Conservation (phyloP, 371 early-diverging fungal genomes). For the Mortierella sp. region DNA sequence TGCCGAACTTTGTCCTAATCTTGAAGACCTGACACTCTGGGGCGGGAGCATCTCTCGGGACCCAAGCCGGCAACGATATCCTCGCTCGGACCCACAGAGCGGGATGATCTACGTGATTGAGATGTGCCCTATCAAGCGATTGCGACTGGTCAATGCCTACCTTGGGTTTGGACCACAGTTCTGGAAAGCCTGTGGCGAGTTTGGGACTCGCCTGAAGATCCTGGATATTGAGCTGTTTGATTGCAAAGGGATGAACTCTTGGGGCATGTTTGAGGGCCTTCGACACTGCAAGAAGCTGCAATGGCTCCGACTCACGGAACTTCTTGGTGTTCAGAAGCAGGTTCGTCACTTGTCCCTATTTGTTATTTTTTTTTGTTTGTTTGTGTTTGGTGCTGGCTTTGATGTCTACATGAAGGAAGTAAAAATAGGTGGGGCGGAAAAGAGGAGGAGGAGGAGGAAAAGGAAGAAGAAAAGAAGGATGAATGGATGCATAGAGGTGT, state of each 20-base stretch:
- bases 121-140: constrained; percentile 37
- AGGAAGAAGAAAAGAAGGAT: not conserved
- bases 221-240: constrained; percentile 39
- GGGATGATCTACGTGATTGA: constrained; percentile 34
- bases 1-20: constrained; percentile 28
- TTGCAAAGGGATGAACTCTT: constrained; percentile 35
- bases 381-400: not conserved
- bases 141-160: constrained; percentile 37
- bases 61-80: not conserved
- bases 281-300: constrained; percentile 19
- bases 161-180: constrained; percentile 36
- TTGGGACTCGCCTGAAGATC: constrained; percentile 17
- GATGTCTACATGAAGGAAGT: not conserved
- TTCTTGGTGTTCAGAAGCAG: constrained; percentile 27
- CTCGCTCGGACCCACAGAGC: constrained; percentile 24
- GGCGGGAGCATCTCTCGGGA: constrained; percentile 32
- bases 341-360: not conserved
- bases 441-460: not conserved
- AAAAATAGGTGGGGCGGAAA: not conserved
- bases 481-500: not conserved
- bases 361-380: not conserved
- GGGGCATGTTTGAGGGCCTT: constrained; percentile 40
- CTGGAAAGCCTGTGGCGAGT: constrained; percentile 43
- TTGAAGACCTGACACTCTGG: constrained; percentile 41
- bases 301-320: constrained; percentile 36